Evolutionary conservation across 1,284 basidiomycete genomes (phyloP), one percentile per base, ranked within the genome.

Genomic region (Ceratobasidium sp.): DNA sequence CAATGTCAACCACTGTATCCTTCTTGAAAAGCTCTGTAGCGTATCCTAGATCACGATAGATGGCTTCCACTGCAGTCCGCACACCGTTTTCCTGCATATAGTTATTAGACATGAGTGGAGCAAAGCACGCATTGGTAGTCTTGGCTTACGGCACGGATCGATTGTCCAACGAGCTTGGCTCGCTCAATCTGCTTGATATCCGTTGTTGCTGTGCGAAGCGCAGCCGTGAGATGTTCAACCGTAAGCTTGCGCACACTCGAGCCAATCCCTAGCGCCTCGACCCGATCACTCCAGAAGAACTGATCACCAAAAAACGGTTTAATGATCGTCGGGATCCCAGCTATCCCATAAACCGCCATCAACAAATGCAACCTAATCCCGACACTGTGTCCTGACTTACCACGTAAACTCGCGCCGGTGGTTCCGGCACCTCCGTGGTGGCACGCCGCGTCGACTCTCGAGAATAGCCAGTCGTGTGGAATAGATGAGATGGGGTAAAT

Each of bases 361-460:
- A 80, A 76, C 39, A 67, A 67, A 45, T 73, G 37, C 42, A 80
- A 78, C 76, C 63, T 47, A 56, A 31, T 51, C 47, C 58, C 33
- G 37, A 69, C 26, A 26, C 54, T 80, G 79, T 7, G 11, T 35
- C 83, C 81, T 37, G 20, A 82, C 88, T 76, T 78, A 94, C 94
- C 94, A 86, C 95, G 87, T 76, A 98, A 85, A 85, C 94, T 96
- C 10, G 97, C 97, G 13, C 97, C 97, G 0, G 95, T 95, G 0
- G 97, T 98, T 23, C 97, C 97, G 4, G 97, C 96, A 67, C 97
- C 97, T 77, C 97, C 96, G 82, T 99, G 97, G 86, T 99, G 97
- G 80, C 96, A 98, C 26, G 95, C 96, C 13, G 96, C 97, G 82
- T 98, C 94, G 78, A 99, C 95, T 68, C 92, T 89, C 76, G 90